phyloP scores from a whole-genome alignment of 2,329 filamentous ascomycete genomes.

The Coniochaeta ligniaria region DNA sequence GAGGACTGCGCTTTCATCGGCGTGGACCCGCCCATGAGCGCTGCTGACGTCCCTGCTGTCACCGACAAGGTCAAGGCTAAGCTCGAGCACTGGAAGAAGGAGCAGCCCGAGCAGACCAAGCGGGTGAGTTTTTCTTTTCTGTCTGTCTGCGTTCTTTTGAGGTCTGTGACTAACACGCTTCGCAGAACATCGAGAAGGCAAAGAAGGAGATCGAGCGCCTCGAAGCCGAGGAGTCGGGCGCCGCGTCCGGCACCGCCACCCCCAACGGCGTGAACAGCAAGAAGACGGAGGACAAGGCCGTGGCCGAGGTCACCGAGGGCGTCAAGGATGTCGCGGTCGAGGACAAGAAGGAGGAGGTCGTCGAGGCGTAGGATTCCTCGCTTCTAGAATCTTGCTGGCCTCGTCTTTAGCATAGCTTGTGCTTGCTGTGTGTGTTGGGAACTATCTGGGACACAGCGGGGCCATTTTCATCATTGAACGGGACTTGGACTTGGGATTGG shows the following conservation, averaged over 20 bases:
- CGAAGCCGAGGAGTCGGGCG: constrained; percentile 57
- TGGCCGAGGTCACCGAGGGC: constrained; percentile 45
- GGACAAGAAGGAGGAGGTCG: constrained; percentile 34
- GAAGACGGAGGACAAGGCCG: constrained; percentile 35
- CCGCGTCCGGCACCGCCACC: constrained; percentile 29
- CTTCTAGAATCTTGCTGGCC: not conserved
- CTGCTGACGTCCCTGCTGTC: constrained; percentile 70
- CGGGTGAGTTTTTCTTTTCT: constrained; percentile 55
- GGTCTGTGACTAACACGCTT: constrained; percentile 16
- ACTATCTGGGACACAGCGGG: not conserved
- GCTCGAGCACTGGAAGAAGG: constrained; percentile 82
- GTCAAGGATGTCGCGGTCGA: constrained; percentile 45
- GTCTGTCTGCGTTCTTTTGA: not conserved
- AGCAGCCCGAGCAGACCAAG: constrained; percentile 84
- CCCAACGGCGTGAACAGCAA: constrained; percentile 38
- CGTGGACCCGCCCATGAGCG: constrained; percentile 81
- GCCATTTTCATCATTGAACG: no score
- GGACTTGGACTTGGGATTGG: no score
- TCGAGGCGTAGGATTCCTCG: constrained; percentile 18
- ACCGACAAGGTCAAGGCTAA: constrained; percentile 90
- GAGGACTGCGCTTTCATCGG: constrained; percentile 81
- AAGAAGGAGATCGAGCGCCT: constrained; percentile 91
- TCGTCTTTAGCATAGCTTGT: not conserved
- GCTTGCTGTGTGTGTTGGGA: not conserved
- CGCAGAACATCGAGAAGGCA: constrained; percentile 90